These are phyloP conservation scores for Leptomonas seymouri DNA, from an alignment of 208 protist genomes.

Conservation along the genomic window DNA sequence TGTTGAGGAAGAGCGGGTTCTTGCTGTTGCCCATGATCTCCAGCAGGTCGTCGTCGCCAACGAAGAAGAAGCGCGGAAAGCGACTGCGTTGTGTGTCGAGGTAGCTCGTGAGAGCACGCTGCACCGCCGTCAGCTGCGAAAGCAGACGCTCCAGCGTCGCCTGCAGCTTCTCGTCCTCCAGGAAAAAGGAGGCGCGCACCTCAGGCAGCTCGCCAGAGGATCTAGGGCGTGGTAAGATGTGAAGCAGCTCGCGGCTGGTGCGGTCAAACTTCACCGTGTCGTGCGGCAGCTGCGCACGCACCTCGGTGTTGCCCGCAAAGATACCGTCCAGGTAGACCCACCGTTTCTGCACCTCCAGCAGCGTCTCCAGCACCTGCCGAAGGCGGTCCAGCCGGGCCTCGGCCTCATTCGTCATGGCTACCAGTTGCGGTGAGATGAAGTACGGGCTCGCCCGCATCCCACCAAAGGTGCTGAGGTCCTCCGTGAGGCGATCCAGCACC, in stretches of 20 bases:
- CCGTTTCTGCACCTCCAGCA: constrained; percentile 96
- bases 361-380: constrained; percentile 91
- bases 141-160: constrained; percentile 92
- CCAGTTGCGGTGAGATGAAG: constrained; percentile 82
- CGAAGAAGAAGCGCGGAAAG: constrained; percentile 99
- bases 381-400: constrained; percentile 95
- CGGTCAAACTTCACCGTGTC: constrained; percentile 95
- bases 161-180: constrained; percentile 93
- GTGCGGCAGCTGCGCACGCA: constrained; percentile 94
- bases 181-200: constrained; percentile 81
- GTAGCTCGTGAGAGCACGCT: constrained; percentile 98
- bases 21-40: constrained; percentile 99
- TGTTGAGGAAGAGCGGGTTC: constrained; percentile 93
- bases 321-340: constrained; percentile 99
- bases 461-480: constrained; percentile 94
- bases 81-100: constrained; percentile 96
- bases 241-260: constrained; percentile 95
- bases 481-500: constrained; percentile 92
- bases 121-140: constrained; percentile 93
- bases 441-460: constrained; percentile 97
- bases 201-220: constrained; percentile 46
- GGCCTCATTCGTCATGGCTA: constrained; percentile 78
- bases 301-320: constrained; percentile 95
- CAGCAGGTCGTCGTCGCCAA: constrained; percentile 99
- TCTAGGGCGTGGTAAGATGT: constrained; percentile 90